Conservation (phyloP, 805 yeast genomes). For the Candida endomychidarum region DNA sequence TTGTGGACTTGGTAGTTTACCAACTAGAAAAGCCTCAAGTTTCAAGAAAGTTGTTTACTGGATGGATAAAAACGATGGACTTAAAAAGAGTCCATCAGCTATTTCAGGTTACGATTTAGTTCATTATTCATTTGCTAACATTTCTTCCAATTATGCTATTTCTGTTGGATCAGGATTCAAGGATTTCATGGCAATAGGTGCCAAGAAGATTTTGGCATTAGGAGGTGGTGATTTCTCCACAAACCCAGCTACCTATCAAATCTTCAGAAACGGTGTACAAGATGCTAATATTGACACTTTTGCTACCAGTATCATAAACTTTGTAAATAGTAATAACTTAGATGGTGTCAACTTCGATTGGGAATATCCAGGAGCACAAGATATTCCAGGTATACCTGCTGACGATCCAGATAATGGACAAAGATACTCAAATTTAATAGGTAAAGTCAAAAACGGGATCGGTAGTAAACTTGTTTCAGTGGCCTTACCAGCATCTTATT, state of each 20-base stretch:
- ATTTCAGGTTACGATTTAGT: slow-evolving; percentile 13
- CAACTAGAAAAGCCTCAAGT: slow-evolving; percentile 12
- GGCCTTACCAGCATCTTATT: slow-evolving; percentile 20
- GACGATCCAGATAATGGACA: slow-evolving; percentile 14
- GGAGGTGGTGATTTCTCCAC: slow-evolving; percentile 22
- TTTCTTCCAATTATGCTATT: slow-evolving; percentile 15
- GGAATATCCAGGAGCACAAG: slow-evolving; percentile 20
- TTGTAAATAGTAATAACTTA: slow-evolving; percentile 15
- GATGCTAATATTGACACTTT: slow-evolving; percentile 14
- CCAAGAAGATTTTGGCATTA: slow-evolving; percentile 18
- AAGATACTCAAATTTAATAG: slow-evolving; percentile 17
- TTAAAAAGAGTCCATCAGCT: slow-evolving; percentile 14
- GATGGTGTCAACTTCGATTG: slow-evolving; percentile 24
- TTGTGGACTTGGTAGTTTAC: slow-evolving; percentile 20
- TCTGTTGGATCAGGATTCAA: slow-evolving; percentile 8
- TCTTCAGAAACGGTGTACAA: slow-evolving; percentile 16
- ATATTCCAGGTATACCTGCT: slow-evolving; percentile 16
- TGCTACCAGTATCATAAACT: slow-evolving; percentile 16
- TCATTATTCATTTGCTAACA: slow-evolving; percentile 19
- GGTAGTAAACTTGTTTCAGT: slow-evolving; percentile 17
- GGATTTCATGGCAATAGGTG: slow-evolving; percentile 13
- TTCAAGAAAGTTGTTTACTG: slow-evolving; percentile 19
- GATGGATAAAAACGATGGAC: slow-evolving; percentile 15
- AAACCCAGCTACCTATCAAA: slow-evolving; percentile 13
- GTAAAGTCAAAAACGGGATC: slow-evolving; percentile 13